Evolutionary conservation across 208 protist species (phyloP), one percentile per base, ranked within the genome.

Genomic region (Leptomonas seymouri): DNA sequence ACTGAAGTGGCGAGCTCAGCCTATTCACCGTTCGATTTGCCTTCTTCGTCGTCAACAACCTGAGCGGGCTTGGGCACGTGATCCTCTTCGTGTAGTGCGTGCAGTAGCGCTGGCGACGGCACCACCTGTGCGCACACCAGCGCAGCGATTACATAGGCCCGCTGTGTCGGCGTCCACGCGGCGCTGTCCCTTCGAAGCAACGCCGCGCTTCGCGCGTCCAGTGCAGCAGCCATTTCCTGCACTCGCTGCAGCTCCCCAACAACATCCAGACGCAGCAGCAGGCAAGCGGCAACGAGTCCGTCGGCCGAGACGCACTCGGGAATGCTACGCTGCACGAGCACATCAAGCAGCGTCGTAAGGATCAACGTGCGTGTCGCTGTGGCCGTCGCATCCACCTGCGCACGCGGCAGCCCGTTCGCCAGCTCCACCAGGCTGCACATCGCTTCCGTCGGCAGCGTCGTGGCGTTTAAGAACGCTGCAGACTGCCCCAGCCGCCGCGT

Each of bases 101-200:
- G 31, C 58, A 88, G 39, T 1, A 96, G 71, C 31, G 64, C 69
- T 23, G 80, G 67, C 0, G 75, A 63, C 16, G 89, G 73, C 9
- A 41, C 42, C n/a, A 80, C 50, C 18, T 84, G 63, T 14, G 84
- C 86, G 18, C 85, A 84, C 34, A 93, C 78, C n/a, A 96, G 67
- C 51, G 90, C 85, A 1, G 90, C 91, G 23, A 96, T 60, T 8
- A 96, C 68, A 11, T 87, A 78, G 12, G 85, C 91, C 72, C 85
- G 89, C 45, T 91, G 78, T 31, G 72, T 57, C 34, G 76, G 50
- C 21, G 76, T 76, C 70, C 70, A 76, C 12, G 53, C 18, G 5
- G 51, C 62, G 3, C 42, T 15, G 60, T 23, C 39, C 5, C 18
- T 8, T 23, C 21, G 9, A 39, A 61, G 67, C 56, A 82, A 63